phyloP scores from a whole-genome alignment of 768 basidiomycete species.

The Phanerochaete sordida region DNA sequence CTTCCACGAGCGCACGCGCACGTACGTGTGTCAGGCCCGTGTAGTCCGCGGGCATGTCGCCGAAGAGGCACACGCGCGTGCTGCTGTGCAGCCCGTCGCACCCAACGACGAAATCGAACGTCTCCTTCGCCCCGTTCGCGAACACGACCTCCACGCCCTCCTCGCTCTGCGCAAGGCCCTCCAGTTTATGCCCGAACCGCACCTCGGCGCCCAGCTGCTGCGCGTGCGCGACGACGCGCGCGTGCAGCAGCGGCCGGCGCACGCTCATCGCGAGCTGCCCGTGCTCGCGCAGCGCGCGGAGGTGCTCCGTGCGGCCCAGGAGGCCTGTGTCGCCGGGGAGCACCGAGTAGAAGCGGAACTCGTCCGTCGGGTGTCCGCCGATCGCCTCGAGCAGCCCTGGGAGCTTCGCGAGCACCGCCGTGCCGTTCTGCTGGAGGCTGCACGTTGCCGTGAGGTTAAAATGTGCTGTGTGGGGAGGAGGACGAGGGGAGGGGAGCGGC shows the following conservation, averaged over 20 bases:
- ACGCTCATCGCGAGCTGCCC: neutral
- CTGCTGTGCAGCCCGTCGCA: conserved; percentile 44
- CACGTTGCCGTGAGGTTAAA: too few relatives aligned
- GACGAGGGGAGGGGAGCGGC: conserved; percentile 1
- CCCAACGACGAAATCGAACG: conserved; percentile 38
- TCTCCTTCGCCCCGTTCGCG: conserved; percentile 32
- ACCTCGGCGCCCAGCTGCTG: conserved; percentile 29
- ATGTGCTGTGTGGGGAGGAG: neutral
- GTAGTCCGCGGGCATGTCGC: conserved; percentile 1
- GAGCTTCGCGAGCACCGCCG: conserved; percentile 3
- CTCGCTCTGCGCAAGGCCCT: conserved; percentile 27
- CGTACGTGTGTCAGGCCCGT: neutral
- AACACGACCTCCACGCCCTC: conserved; percentile 32
- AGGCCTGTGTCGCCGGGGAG: conserved; percentile 9
- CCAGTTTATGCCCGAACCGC: conserved; percentile 31
- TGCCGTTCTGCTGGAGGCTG: conserved; percentile 6
- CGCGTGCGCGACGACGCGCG: conserved; percentile 27
- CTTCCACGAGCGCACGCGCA: neutral
- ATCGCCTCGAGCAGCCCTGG: conserved; percentile 9
- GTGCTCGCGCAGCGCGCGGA: neutral
- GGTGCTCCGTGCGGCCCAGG: neutral
- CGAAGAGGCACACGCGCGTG: conserved; percentile 24
- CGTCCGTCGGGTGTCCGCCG: neutral
- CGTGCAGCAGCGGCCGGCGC: conserved; percentile 29
- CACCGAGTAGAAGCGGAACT: conserved; percentile 8